Evolutionary conservation across 192 early-diverging fungal species (phyloP), one percentile per base, ranked within the genome.

Genomic region (Umbelopsis sp.): DNA sequence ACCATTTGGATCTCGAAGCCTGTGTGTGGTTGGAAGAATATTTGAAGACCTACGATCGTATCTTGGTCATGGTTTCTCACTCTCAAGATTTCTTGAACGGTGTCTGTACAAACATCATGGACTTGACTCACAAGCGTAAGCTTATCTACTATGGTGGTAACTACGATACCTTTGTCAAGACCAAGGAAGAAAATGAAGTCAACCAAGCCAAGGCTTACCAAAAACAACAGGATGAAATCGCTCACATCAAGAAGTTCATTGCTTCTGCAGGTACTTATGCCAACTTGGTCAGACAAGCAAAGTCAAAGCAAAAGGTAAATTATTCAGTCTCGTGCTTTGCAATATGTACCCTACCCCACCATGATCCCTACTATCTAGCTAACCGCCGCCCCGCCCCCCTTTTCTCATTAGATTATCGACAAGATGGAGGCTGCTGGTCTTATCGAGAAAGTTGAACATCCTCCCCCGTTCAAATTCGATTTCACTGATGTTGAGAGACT

Each of bases 121-220:
- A 97, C 81, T 86, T 97, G 77, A 94, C 81, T 66, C 94, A 87
- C 80, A 95, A 97, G 87, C 89, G 91, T 78, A 87, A 95, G 84
- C 85, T 99, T 45, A 74, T 81, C 74, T 96, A 98, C 91, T 99
- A 97, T 85, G 85, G 91, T 84, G 97, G 97, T 86, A 98, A 98
- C 91, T 99, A 94, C 80, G 96, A 97, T 83, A 92, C 86, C 24
- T 99, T 94, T 78, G 87, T 97, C 81, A 94, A 96, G 84, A 99
- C 96, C 75, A 94, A 92, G 84, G 85, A 87, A 6, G 97, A 99
- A 84, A 84, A 94, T 74, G 96, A 98, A 80, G 91, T 95, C 79
- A 99, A 99, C 87, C 97, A 99, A 87, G 92, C 93, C 90, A 99
- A 99, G 91, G 95, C 96, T 26, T 99, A 97, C 81, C 89, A 97